Conservation (phyloP, 75 land plant genomes). For the Pinus tabuliformis region DNA sequence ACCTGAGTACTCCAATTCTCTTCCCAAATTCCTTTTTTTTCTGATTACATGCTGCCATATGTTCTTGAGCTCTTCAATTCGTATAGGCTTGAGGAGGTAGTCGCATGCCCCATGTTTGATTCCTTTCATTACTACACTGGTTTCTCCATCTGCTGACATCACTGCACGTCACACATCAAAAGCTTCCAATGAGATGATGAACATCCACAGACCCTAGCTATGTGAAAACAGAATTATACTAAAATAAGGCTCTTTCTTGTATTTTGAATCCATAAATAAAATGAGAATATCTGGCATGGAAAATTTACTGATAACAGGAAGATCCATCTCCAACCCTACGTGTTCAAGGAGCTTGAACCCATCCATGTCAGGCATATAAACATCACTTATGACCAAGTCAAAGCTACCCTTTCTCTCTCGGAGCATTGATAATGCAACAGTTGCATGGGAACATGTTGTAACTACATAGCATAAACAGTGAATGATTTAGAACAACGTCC, state of each 20-base stretch:
- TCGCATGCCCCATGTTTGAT: constrained; percentile 94
- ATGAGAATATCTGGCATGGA: not conserved
- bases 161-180: constrained; percentile 61
- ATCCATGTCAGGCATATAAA: constrained; percentile 52
- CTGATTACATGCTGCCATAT: constrained; percentile 91
- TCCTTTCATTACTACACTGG: constrained; percentile 85
- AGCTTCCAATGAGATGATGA: not conserved
- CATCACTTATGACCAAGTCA: constrained; percentile 42
- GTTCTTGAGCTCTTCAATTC: constrained; percentile 76
- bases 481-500: not conserved
- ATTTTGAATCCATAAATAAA: not conserved
- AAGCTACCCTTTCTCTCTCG: constrained; percentile 29
- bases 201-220: not conserved
- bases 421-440: constrained; percentile 20
- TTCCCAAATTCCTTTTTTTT: constrained; percentile 53
- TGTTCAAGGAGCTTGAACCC: constrained; percentile 39
- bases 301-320: constrained; percentile 52
- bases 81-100: constrained; percentile 83
- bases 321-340: constrained; percentile 33
- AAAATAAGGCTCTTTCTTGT: not conserved
- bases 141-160: constrained; percentile 89
- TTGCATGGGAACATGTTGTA: constrained; percentile 20
- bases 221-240: not conserved
- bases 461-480: constrained; percentile 21
- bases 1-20: constrained; percentile 45